Conservation (phyloP, 345 rosid genomes). For the Gossypium ekmanianum region DNA sequence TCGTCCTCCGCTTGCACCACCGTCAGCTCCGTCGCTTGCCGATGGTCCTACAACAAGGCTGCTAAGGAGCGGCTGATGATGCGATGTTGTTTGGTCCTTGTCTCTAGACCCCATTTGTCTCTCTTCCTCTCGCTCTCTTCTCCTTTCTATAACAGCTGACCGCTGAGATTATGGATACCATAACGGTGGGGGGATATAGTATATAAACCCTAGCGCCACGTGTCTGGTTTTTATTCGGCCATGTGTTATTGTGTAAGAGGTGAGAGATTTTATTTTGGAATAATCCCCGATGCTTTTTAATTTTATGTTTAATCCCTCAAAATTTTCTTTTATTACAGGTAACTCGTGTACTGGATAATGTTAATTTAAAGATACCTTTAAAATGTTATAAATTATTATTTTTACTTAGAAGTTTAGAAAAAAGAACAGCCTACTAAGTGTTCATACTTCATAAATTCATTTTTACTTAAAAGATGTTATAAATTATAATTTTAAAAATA, state of each 20-base stretch:
- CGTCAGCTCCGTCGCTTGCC: constrained; percentile 46
- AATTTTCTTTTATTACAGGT: no score
- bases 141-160: neutral
- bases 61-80: constrained; percentile 32
- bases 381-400: no score
- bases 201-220: constrained; percentile 4
- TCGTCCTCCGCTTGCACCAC: constrained; percentile 27
- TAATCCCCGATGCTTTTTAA: no score
- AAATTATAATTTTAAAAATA: no score
- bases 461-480: no score
- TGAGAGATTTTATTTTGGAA: neutral
- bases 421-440: no score
- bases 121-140: constrained; percentile 7
- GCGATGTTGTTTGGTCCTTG: constrained; percentile 51
- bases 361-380: no score
- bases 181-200: neutral
- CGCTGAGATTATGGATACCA: neutral
- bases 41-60: constrained; percentile 78
- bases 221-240: neutral
- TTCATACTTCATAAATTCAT: no score
- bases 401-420: no score
- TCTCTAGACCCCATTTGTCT: constrained; percentile 67
- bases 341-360: no score
- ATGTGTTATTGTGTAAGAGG: neutral
- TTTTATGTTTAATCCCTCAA: no score